Evolutionary conservation across 1,284 basidiomycete genomes (phyloP).

Genomic region (Athelia sp.): DNA sequence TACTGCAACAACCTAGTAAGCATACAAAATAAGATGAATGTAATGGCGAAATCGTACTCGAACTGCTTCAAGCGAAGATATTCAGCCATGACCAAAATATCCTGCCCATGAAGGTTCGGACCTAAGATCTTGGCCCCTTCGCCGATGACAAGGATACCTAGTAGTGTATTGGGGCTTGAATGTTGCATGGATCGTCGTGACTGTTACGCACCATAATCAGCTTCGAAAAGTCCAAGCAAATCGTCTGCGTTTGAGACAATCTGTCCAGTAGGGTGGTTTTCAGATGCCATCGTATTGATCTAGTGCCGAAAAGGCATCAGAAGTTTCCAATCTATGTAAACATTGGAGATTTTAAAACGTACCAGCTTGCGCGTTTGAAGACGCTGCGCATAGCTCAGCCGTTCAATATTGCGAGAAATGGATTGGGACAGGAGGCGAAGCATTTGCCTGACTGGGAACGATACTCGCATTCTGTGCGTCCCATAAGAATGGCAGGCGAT

Average conservation of each 20-base stretch:
- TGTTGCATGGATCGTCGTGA: neutral
- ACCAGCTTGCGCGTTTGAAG: constrained; percentile 78
- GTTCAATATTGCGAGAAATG: constrained; percentile 81
- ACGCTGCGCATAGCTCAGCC: constrained; percentile 76
- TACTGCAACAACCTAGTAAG: constrained; percentile 21
- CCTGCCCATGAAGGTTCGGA: constrained; percentile 77
- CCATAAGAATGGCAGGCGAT: constrained; percentile 86
- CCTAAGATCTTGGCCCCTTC: constrained; percentile 86
- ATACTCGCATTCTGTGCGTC: constrained; percentile 73
- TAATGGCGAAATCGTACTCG: constrained; percentile 38
- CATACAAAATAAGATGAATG: neutral
- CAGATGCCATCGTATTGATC: constrained; percentile 77
- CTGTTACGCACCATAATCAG: constrained; percentile 64
- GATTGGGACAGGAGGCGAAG: constrained; percentile 77
- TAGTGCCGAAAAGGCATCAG: constrained; percentile 19
- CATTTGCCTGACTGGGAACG: constrained; percentile 83
- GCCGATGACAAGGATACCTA: constrained; percentile 72
- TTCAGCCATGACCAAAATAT: constrained; percentile 80
- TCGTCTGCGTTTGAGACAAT: constrained; percentile 88
- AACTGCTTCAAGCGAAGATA: constrained; percentile 80
- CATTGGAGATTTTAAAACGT: constrained; percentile 16
- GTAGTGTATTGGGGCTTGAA: neutral
- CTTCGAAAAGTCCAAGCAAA: constrained; percentile 77
- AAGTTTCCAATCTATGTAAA: neutral
- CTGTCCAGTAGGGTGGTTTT: constrained; percentile 75